Evolutionary conservation across 192 early-diverging fungal species (phyloP).

Genomic region (Entomortierella parvispora): DNA sequence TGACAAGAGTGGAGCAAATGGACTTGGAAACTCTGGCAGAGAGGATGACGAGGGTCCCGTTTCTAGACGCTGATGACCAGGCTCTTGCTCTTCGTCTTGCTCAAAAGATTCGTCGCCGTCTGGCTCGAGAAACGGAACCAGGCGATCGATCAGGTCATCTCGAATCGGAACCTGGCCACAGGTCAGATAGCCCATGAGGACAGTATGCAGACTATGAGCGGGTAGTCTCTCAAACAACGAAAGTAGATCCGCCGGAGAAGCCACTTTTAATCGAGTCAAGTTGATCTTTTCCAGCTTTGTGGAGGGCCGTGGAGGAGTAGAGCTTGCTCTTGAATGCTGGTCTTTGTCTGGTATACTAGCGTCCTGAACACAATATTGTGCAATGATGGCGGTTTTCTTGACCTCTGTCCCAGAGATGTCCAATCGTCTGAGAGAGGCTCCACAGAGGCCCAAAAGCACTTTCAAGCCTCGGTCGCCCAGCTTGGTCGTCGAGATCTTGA

Average conservation of each 20-base stretch:
- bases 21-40: background rate
- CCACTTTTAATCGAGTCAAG: conserved; percentile 28
- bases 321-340: too few relatives aligned
- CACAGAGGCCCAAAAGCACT: conserved; percentile 26
- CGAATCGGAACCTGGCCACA: conserved; percentile 21
- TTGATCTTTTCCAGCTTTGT: conserved; percentile 38
- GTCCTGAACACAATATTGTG: conserved; percentile 25
- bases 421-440: conserved; percentile 13
- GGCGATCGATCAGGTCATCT: conserved; percentile 10
- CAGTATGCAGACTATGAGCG: conserved; percentile 24
- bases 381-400: conserved; percentile 1
- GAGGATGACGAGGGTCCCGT: background rate
- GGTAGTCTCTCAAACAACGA: conserved; percentile 17
- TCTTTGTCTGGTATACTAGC: too few relatives aligned
- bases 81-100: background rate
- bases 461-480: conserved; percentile 39
- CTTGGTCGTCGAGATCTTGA: conserved; percentile 35
- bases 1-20: background rate
- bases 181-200: conserved; percentile 30
- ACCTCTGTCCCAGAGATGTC: conserved; percentile 34
- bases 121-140: conserved; percentile 7
- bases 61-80: too few relatives aligned
- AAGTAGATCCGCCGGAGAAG: conserved; percentile 10
- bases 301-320: background rate
- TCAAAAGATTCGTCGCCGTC: background rate